Conservation (phyloP, 495 filamentous ascomycete species). For the Penicillium waksmanii region DNA sequence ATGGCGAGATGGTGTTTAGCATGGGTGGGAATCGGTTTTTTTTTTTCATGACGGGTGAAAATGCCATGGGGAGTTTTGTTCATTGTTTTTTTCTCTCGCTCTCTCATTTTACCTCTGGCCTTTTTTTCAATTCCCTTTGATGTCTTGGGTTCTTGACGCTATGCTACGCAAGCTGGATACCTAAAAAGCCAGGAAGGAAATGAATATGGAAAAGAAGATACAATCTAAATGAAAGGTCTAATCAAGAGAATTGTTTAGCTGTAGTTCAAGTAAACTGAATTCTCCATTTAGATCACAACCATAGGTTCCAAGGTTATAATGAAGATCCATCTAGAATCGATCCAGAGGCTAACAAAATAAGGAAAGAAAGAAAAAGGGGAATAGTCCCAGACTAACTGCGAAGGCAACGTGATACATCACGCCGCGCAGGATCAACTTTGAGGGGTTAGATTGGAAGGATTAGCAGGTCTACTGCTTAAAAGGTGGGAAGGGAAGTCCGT, state of each 20-base stretch:
- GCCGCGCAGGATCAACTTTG: neutral
- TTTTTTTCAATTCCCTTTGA: neutral
- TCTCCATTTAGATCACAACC: neutral
- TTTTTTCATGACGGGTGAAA: constrained; percentile 2
- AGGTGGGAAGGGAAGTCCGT: neutral
- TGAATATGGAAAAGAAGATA: too few species aligned
- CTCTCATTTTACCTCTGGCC: constrained; percentile 4
- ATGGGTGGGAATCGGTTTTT: neutral
- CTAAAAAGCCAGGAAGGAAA: too few species aligned
- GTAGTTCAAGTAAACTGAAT: neutral
- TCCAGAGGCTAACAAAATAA: neutral
- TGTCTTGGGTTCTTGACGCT: neutral
- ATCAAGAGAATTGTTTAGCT: neutral
- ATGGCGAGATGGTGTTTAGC: neutral
- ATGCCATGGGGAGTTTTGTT: constrained; percentile 4
- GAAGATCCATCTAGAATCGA: constrained; percentile 1
- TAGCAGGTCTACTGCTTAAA: constrained; percentile 3
- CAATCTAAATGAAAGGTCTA: neutral
- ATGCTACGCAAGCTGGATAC: too few species aligned
- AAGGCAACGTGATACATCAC: neutral
- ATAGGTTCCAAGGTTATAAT: neutral
- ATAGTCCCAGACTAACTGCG: neutral
- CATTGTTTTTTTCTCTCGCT: constrained; percentile 3
- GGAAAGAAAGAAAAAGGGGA: neutral
- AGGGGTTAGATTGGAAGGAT: neutral